Base-by-base conservation (phyloP, 2,329 filamentous ascomycete species). In the Fusarium coicis region DNA sequence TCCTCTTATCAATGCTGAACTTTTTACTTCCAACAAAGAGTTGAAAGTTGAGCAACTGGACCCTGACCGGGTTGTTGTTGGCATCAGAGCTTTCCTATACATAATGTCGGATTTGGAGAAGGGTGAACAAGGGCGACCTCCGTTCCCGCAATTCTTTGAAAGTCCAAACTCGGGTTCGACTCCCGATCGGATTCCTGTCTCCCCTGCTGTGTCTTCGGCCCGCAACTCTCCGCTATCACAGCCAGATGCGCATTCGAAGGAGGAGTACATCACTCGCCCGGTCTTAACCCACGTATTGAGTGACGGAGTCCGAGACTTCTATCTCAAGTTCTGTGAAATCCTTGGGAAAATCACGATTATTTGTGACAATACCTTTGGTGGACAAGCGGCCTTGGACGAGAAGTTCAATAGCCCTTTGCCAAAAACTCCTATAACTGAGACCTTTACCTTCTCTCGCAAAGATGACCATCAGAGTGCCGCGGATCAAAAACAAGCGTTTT, bases 341-440 rank as follows among this genome's bases (percentile, higher is more conserved):
- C 85, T 99, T 12, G 96, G 96, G 32, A 97, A 97, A 80, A 97
- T 99, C 63, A 97, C 95, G 5, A 93, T 98, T 49, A 92, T 98
- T 39, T 99, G 96, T 82, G 96, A 99, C 81, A 96, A 97, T 77
- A 93, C 96, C 0, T 99, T 99, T 83, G 97, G 96, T 57, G 96
- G 96, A 2, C 96, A 99, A 83, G 96, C 96, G 37, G 94, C 94
- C 0, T 83, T 98, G 53, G 96, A 99, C 78, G 97, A 99, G 81
- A 98, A 98, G 79, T 97, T 98, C 80, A 93, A 89, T 68, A 91
- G 93, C 50, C 90, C 93, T 14, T 93, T 93, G 0, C 95, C 96
- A 1, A 98, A 98, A 81, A 99, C 96, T 0, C 96, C 97, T 4
- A 96, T 98, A 75, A 88, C 95, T 2, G 96, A 98, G 66, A 95